Evolutionary conservation across 2,329 filamentous ascomycete genomes (phyloP), one percentile per base, ranked within the genome.

Genomic region (Corynespora cassiicola): DNA sequence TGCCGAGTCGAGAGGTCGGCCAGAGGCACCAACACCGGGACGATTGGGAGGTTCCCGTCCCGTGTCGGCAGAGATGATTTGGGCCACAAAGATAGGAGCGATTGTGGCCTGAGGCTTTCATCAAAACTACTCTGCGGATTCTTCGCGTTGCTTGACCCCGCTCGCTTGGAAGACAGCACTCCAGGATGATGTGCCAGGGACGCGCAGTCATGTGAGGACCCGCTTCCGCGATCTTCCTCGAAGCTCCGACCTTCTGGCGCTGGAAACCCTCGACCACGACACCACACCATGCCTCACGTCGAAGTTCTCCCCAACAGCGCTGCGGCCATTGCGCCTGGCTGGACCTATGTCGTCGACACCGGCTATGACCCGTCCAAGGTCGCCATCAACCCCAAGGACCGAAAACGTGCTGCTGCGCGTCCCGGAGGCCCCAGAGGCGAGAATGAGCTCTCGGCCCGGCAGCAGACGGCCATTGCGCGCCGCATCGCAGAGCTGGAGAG

Each of bases 261-360:
- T n/a, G n/a, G 29, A 34, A 20, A 31, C 18, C 34, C 27, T 36
- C 23, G 39, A 27, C 28, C 8, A 2, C 23, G 34, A 31, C 32
- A 32, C 28, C 27, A 22, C 32, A 53, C 47, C 27, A 85, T 84
- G 78, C 81, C 81, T 53, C 86, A 88, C 57, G 89, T 97, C 57
- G 85, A 95, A 69, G 86, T 95, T 55, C 75, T 96, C 40, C 87
- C 89, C 22, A 74, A 73, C 41, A 84, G 82, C 60, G 83, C 82
- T 45, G 84, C 83, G 11, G 81, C 82, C 28, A 75, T 80, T 28
- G 87, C 89, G 1, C 90, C 92, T 1, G 92, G 92, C 59, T 97
- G 90, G 87, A 90, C 90, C 9, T 96, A 96, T 65, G 88, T 96
- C 1, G 85, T 90, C 19, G 89, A 96, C 62, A 84, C 80, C 11